phyloP scores from a whole-genome alignment of 2,329 filamentous ascomycete species.

The Neonectria faginata region DNA sequence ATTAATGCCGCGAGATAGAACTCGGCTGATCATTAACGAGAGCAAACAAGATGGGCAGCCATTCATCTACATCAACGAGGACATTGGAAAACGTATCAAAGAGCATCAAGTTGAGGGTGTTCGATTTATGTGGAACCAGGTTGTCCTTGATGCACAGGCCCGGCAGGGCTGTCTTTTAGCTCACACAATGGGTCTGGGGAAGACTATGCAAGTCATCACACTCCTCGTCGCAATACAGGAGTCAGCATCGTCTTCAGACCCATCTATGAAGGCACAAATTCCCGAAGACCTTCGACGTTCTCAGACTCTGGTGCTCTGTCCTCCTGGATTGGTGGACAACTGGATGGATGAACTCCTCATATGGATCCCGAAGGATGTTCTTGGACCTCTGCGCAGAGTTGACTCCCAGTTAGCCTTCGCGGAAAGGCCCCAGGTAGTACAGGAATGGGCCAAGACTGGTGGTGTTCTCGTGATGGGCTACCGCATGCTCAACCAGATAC shows the following conservation, averaged over 20 bases:
- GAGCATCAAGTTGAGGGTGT: slow-evolving; percentile 85
- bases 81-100: slow-evolving; percentile 76
- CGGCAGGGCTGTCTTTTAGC: slow-evolving; percentile 84
- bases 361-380: slow-evolving; percentile 70
- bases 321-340: slow-evolving; percentile 80
- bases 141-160: slow-evolving; percentile 68
- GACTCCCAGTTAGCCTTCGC: slow-evolving; percentile 52
- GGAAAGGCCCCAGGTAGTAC: slow-evolving; percentile 60
- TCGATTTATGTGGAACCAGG: slow-evolving; percentile 88
- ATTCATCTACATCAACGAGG: slow-evolving; percentile 72
- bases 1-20: slow-evolving; percentile 57
- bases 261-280: slow-evolving; percentile 71
- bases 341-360: slow-evolving; percentile 82
- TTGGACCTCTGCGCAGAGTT: slow-evolving; percentile 70
- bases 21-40: slow-evolving; percentile 74
- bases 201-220: slow-evolving; percentile 91
- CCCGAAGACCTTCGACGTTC: slow-evolving; percentile 72
- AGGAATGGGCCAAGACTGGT: slow-evolving; percentile 71
- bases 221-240: slow-evolving; percentile 81
- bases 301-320: slow-evolving; percentile 80
- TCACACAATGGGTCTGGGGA: slow-evolving; percentile 92
- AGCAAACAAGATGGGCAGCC: slow-evolving; percentile 70
- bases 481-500: slow-evolving; percentile 67
- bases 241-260: slow-evolving; percentile 70
- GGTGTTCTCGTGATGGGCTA: slow-evolving; percentile 86